Conservation (phyloP, 2,329 filamentous ascomycete species). For the Colletotrichum sp. region DNA sequence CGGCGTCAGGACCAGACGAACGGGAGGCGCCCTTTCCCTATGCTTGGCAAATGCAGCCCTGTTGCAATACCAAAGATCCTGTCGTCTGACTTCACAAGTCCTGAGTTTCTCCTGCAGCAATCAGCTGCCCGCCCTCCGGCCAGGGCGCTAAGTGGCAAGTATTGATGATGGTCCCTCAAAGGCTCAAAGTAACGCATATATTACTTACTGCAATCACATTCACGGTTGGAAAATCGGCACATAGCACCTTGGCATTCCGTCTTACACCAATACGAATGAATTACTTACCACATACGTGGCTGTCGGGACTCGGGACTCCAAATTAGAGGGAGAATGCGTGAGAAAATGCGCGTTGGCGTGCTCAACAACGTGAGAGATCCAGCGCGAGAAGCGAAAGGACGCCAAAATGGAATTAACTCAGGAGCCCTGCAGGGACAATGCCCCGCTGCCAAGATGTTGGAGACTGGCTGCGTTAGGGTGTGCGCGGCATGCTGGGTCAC, state of each 20-base stretch:
- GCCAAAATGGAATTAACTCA: not conserved
- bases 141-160: not conserved
- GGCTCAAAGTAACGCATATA: not conserved
- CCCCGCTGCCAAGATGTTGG: constrained; percentile 1
- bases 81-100: not conserved
- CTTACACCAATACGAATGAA: not conserved
- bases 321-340: not conserved
- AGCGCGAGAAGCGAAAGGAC: not conserved
- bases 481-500: not conserved
- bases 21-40: not conserved
- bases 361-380: not conserved
- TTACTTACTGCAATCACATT: not conserved
- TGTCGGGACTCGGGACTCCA: not conserved
- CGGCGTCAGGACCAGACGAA: not conserved
- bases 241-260: not conserved
- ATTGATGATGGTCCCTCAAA: not conserved
- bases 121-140: not conserved
- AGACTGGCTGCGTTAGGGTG: not conserved
- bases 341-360: not conserved
- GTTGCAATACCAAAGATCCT: not conserved
- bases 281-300: not conserved
- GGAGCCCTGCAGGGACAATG: constrained; percentile 2
- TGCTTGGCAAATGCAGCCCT: not conserved
- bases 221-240: not conserved
- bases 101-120: not conserved